Conservation (phyloP, 768 basidiomycete species). For the Neoboletus subvelutipes region DNA sequence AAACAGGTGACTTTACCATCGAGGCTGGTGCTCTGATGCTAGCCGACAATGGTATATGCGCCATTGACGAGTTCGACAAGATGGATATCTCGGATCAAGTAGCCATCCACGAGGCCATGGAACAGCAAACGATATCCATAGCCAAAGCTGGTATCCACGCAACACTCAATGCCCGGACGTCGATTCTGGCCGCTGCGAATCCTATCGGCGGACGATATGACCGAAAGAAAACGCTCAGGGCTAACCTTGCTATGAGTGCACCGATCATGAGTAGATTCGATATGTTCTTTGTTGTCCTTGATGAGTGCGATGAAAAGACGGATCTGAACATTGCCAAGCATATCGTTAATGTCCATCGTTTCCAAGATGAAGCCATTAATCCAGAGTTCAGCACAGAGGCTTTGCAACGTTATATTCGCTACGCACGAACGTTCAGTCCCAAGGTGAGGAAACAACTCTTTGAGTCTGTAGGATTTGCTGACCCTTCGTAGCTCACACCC, state of each 20-base stretch:
- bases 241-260: slow-evolving; percentile 95
- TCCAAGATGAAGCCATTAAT: slow-evolving; percentile 90
- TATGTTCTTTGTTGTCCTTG: slow-evolving; percentile 95
- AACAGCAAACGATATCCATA: slow-evolving; percentile 99
- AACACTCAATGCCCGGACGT: slow-evolving; percentile 95
- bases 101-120: slow-evolving; percentile 99
- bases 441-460: slow-evolving; percentile 54
- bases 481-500: slow-evolving; percentile 69
- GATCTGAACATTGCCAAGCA: slow-evolving; percentile 94
- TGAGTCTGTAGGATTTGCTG: not conserved
- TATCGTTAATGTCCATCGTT: slow-evolving; percentile 96
- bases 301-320: slow-evolving; percentile 91
- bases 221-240: slow-evolving; percentile 85
- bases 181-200: slow-evolving; percentile 97
- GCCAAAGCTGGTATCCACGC: slow-evolving; percentile 99
- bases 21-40: slow-evolving; percentile 99
- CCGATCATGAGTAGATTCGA: slow-evolving; percentile 99
- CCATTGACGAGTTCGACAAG: slow-evolving; percentile 99
- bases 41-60: slow-evolving; percentile 98
- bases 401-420: slow-evolving; percentile 93
- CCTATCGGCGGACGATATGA: slow-evolving; percentile 97
- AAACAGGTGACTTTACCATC: slow-evolving; percentile 98
- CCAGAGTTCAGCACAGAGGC: slow-evolving; percentile 98
- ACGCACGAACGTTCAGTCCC: slow-evolving; percentile 95
- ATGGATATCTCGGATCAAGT: slow-evolving; percentile 99